Base-by-base conservation (phyloP, 2,329 filamentous ascomycete species). In the Coniochaeta sp. region DNA sequence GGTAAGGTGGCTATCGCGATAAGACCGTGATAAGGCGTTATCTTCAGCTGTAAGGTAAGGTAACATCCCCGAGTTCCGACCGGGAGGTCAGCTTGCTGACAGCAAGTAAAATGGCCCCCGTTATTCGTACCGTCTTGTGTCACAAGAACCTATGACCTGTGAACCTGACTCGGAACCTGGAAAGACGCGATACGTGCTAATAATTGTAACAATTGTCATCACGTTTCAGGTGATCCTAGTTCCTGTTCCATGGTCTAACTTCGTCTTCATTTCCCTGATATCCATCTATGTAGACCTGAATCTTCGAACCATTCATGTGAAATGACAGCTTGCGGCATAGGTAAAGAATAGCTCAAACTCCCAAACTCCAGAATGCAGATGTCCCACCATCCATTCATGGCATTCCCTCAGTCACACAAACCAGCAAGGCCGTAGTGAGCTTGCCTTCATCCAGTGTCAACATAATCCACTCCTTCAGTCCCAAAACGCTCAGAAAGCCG, bases 401-500 rank as follows among this genome's bases (percentile, higher is more conserved):
- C n/a, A n/a, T n/a, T n/a, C n/a, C n/a, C n/a, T n/a, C n/a, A n/a
- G n/a, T n/a, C n/a, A 33, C 31, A 33, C 11, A 33, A 33, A 33
- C 11, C 31, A 33, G 31, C 31, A 33, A 33, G 6, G 31, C 6
- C 6, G 31, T 6, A 11, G 31, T 33, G 31, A 33, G 31, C 31
- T 33, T 33, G 31, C n/a, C 31, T 33, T 11, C 31, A 33, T 33
- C 11, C 31, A 33, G 31, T 11, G 6, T 11, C 31, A 33, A 11
- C 31, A 6, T 6, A 36, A n/a, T 17, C 38, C 16, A 4, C 17
- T 17, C 38, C 17, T 14, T 14, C 16, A 4, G 6, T 17, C 38
- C 38, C 38, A n/a, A 28, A 26, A 14, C 2, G 47, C 24, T 57
- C 38, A 62, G 16, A 62, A 64, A 40, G 59, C 60, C 33, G 62